Evolutionary conservation across 2,329 filamentous ascomycete species (phyloP).

Genomic region (Elsinoe ampelina): DNA sequence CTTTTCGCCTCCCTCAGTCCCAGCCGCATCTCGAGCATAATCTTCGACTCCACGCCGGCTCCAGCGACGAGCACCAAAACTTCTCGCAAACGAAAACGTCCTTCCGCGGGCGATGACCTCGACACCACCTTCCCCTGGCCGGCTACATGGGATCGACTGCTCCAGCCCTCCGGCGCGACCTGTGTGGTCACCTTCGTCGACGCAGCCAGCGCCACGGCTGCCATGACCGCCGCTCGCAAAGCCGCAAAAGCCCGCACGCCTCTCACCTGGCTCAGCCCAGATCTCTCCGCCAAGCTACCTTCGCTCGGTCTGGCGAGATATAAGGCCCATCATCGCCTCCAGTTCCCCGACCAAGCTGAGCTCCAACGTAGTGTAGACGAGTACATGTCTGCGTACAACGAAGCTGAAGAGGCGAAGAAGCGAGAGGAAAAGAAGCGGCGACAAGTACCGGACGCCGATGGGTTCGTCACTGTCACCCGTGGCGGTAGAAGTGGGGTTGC

Average conservation of each 20-base stretch:
- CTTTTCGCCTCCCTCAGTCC: conserved; percentile 61
- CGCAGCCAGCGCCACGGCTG: conserved; percentile 63
- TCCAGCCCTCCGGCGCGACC: conserved; percentile 66
- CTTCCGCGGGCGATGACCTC: conserved; percentile 30
- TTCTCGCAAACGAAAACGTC: conserved; percentile 49
- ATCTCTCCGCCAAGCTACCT: conserved; percentile 48
- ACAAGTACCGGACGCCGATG: conserved; percentile 83
- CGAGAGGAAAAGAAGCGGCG: conserved; percentile 53
- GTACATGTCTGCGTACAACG: conserved; percentile 71
- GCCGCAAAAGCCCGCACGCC: conserved; percentile 48
- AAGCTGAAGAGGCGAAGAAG: conserved; percentile 59
- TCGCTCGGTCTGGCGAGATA: conserved; percentile 48
- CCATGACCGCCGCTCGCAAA: conserved; percentile 64
- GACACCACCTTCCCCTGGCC: conserved; percentile 50
- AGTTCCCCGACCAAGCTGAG: conserved; percentile 56
- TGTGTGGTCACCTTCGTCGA: conserved; percentile 81
- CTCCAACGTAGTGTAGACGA: conserved; percentile 71
- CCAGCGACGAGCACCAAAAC: conserved; percentile 26
- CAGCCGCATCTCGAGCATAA: conserved; percentile 64
- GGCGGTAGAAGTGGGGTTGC: conserved; percentile 68
- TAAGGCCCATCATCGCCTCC: conserved; percentile 56
- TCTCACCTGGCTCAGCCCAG: conserved; percentile 58
- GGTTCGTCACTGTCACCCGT: conserved; percentile 83
- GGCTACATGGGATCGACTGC: conserved; percentile 59
- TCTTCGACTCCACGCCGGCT: conserved; percentile 24